These are phyloP conservation scores for Colletotrichum lini DNA, from an alignment of 2,329 filamentous ascomycete species.

Conservation along the genomic window DNA sequence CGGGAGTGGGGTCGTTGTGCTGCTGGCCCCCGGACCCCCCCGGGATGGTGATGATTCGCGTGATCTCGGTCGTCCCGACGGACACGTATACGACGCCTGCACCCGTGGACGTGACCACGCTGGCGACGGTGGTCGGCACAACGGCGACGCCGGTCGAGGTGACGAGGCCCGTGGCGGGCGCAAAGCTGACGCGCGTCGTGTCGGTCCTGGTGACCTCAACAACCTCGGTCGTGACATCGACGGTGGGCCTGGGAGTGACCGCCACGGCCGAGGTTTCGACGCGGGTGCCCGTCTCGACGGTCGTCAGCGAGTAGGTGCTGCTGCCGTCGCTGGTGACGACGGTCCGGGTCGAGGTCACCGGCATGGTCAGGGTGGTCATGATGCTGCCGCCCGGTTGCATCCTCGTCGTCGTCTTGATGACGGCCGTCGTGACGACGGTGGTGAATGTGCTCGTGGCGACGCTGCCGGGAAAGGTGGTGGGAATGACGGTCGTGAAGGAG, in stretches of 20 bases:
- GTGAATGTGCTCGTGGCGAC: not conserved
- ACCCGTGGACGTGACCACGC: slow-evolving; percentile 1
- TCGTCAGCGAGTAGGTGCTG: slow-evolving; percentile 14
- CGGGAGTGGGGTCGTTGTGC: slow-evolving; percentile 30
- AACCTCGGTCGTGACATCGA: slow-evolving; percentile 13
- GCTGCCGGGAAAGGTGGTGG: slow-evolving; percentile 12
- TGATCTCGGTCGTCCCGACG: slow-evolving; percentile 45
- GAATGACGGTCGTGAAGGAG: slow-evolving; percentile 5
- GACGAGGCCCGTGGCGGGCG: slow-evolving; percentile 7
- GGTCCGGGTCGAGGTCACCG: not conserved
- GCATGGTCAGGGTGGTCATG: slow-evolving; percentile 11
- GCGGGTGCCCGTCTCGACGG: slow-evolving; percentile 1
- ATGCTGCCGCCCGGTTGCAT: not conserved
- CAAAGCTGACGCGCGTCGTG: slow-evolving; percentile 4
- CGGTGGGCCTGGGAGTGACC: not conserved
- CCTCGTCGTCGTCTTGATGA: slow-evolving; percentile 5
- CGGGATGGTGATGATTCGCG: slow-evolving; percentile 40
- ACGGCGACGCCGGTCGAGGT: slow-evolving; percentile 26
- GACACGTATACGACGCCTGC: slow-evolving; percentile 31
- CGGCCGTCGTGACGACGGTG: not conserved
- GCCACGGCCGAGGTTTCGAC: not conserved
- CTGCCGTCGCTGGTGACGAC: not conserved
- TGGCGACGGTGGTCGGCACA: slow-evolving; percentile 13
- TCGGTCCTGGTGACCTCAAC: slow-evolving; percentile 12
- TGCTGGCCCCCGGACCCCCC: slow-evolving; percentile 22